Conservation (phyloP, 768 basidiomycete genomes). For the Suillus fuscotomentosus region DNA sequence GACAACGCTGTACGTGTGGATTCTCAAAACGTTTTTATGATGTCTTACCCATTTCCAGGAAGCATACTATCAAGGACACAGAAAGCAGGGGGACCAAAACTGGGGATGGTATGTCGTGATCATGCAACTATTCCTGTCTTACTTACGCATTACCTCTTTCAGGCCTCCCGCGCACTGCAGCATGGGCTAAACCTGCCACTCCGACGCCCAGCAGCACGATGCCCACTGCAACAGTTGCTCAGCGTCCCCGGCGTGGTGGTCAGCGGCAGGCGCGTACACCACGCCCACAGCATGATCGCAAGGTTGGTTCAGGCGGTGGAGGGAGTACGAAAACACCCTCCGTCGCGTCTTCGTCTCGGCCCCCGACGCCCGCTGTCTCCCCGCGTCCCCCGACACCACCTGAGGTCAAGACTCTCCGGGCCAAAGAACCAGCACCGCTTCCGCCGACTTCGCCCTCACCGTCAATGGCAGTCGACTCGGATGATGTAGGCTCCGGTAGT, state of each 20-base stretch:
- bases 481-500: slow-evolving; percentile 45
- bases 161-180: slow-evolving; percentile 67
- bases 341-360: slow-evolving; percentile 52
- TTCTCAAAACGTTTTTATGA: slow-evolving; percentile 7
- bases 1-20: slow-evolving; percentile 71
- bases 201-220: slow-evolving; percentile 14
- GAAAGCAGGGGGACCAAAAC: slow-evolving; percentile 67
- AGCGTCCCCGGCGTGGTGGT: slow-evolving; percentile 45
- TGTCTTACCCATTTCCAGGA: slow-evolving; percentile 42
- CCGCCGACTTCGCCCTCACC: slow-evolving; percentile 42
- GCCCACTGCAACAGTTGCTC: slow-evolving; percentile 22
- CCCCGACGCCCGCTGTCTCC: slow-evolving; percentile 48
- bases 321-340: slow-evolving; percentile 43
- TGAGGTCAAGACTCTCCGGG: slow-evolving; percentile 37
- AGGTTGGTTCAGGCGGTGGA: slow-evolving; percentile 28
- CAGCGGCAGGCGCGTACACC: slow-evolving; percentile 48
- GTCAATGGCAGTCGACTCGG: slow-evolving; percentile 51
- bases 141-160: not conserved
- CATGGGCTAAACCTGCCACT: slow-evolving; percentile 54
- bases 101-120: slow-evolving; percentile 45
- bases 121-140: slow-evolving; percentile 18
- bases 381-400: slow-evolving; percentile 44
- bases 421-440: slow-evolving; percentile 42
- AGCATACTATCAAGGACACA: slow-evolving; percentile 91
- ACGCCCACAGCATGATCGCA: slow-evolving; percentile 45